phyloP scores from a whole-genome alignment of 768 basidiomycete genomes.

The Suillus tomentosus region DNA sequence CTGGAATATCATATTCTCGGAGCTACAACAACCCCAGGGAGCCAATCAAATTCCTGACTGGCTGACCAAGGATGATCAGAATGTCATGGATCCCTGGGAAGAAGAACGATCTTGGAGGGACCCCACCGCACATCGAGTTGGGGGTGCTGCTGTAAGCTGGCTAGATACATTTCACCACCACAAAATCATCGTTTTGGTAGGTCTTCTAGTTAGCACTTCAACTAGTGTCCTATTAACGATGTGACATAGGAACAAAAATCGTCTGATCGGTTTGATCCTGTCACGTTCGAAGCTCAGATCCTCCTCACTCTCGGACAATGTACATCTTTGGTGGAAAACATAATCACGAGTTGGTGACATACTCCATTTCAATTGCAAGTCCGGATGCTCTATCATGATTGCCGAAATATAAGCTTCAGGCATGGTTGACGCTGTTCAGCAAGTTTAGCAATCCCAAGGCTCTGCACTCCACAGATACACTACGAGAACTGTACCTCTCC shows the following conservation, averaged over 20 bases:
- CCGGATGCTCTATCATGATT: conserved; percentile 44
- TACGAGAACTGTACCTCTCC: conserved; percentile 67
- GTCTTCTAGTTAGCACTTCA: conserved; percentile 10
- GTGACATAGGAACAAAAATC: conserved; percentile 39
- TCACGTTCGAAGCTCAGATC: conserved; percentile 81
- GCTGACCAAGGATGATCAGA: conserved; percentile 28
- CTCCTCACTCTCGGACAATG: conserved; percentile 70
- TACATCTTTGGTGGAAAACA: conserved; percentile 77
- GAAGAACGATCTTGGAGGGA: conserved; percentile 79
- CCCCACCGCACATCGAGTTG: conserved; percentile 66
- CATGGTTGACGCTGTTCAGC: conserved; percentile 84
- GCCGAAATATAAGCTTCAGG: conserved; percentile 60
- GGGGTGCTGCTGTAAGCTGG: conserved; percentile 52
- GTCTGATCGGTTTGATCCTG: conserved; percentile 65
- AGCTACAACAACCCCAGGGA: conserved; percentile 42
- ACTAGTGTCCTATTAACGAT: not conserved
- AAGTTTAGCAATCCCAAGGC: conserved; percentile 96
- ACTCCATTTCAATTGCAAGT: conserved; percentile 64
- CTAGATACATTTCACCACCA: conserved; percentile 33
- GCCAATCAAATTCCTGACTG: conserved; percentile 22
- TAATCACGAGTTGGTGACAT: conserved; percentile 82
- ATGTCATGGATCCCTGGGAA: conserved; percentile 48
- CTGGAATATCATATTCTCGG: conserved; percentile 70
- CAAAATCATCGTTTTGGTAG: conserved; percentile 38
- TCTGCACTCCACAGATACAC: conserved; percentile 62